Evolutionary conservation across 345 rosid species (phyloP).

Genomic region (Trapa incisa): DNA sequence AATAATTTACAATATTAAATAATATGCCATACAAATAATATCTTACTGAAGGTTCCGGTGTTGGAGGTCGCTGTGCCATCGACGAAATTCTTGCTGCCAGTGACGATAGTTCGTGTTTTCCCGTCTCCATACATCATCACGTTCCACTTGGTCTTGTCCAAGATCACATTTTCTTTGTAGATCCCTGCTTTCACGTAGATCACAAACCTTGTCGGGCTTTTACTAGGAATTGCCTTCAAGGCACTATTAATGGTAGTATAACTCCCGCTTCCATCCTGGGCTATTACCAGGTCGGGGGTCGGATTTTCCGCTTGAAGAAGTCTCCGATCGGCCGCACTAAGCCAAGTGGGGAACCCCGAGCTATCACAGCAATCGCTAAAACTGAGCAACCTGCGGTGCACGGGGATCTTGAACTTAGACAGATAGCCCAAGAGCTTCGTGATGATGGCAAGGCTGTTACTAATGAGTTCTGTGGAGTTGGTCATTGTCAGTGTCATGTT

Average conservation of each 20-base stretch:
- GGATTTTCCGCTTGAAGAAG: conserved; percentile 27
- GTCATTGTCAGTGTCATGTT: conserved; percentile 12
- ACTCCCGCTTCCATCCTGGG: conserved; percentile 46
- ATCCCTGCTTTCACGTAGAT: no score
- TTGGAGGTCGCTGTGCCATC: conserved; percentile 41
- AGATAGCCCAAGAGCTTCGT: conserved; percentile 40
- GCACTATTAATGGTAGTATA: conserved; percentile 35
- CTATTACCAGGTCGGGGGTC: conserved; percentile 38
- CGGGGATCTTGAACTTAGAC: conserved; percentile 28
- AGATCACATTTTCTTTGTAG: no score
- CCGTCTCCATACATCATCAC: conserved; percentile 78
- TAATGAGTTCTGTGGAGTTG: conserved; percentile 18
- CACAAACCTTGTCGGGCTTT: conserved; percentile 15
- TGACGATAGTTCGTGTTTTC: conserved; percentile 28
- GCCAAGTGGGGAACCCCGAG: conserved; percentile 46
- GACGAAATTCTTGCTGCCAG: conserved; percentile 30
- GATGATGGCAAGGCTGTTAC: conserved; percentile 32
- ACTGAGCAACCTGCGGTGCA: conserved; percentile 37
- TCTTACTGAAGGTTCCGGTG: conserved; percentile 54
- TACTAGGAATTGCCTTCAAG: conserved; percentile 28
- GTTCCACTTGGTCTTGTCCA: background rate
- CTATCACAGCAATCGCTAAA: conserved; percentile 2
- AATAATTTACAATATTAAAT: no score
- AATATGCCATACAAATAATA: no score
- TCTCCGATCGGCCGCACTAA: conserved; percentile 29